Evolutionary conservation across 2,329 filamentous ascomycete genomes (phyloP), one percentile per base, ranked within the genome.

Genomic region (Aspergillus tubingensis): DNA sequence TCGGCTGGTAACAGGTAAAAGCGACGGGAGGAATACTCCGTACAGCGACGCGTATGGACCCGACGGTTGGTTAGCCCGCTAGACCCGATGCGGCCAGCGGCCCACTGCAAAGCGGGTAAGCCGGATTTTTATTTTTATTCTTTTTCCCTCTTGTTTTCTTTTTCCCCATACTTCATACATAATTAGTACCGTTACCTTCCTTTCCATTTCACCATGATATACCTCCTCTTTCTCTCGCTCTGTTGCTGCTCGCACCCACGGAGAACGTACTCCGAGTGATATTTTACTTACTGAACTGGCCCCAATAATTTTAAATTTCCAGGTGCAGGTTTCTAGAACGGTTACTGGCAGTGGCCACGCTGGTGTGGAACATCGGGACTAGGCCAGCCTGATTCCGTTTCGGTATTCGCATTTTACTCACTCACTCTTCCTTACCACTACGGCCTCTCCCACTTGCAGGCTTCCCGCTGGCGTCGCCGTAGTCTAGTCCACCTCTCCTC

Each of bases 271-370:
- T 15, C 8, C 30, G 50, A 39, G 3, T 4, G 21, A 30, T 38
- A 32, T 3, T 25, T 25, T 51, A 51, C 48, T 17, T 53, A 53
- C 50, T 25, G 23, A 50, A 27, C 27, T 32, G 47, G 17, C 36
- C 32, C 52, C 48, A 25, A 59, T 32, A 47, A 52, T 59, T 44
- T 44, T 32, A 57, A 60, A 57, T 57, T 59, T 62, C 60, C 58
- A 47, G 60, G 56, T 59, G 27, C 38, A 30, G 30, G n/a, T 55
- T 63, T 63, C 61, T 58, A 63, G 61, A 61, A 58, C 51, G 61
- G 39, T 60, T 39, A 63, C 61, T 63, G 61, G 58, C 61, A 63
- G 58, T 63, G 61, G 61, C 61, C 53, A 51, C 30, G 30, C 50
- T 36, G 54, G 58, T 58, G 61, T 58, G 61, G 55, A 58, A 63